These are phyloP conservation scores for Catharanthus roseus DNA, from an alignment of 257 asterid genomes.

Conservation along the genomic window DNA sequence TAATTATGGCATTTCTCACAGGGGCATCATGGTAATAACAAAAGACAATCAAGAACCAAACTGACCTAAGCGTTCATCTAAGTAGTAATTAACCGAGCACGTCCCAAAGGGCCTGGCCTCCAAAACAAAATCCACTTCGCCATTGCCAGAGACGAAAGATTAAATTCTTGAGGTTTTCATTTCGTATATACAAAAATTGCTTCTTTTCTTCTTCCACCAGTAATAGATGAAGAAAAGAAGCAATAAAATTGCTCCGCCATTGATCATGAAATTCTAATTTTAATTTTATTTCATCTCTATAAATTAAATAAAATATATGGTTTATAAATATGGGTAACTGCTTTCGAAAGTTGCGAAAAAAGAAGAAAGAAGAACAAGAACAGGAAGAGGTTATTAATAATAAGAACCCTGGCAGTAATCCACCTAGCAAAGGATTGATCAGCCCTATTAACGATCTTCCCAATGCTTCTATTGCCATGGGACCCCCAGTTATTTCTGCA, in stretches of 20 bases:
- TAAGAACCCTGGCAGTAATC: background rate
- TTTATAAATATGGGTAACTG: conserved; percentile 21
- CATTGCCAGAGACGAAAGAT: too few relatives aligned
- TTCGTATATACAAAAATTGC: background rate
- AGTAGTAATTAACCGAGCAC: too few relatives aligned
- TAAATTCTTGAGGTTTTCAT: conserved; percentile 3
- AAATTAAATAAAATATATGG: too few relatives aligned
- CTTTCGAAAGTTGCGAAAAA: background rate
- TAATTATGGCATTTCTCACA: background rate
- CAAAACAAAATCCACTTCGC: too few relatives aligned
- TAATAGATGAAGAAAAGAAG: background rate
- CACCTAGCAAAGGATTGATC: background rate
- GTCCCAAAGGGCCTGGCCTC: background rate
- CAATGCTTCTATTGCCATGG: background rate
- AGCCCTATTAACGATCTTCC: background rate
- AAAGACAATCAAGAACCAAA: too few relatives aligned
- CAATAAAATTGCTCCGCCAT: background rate
- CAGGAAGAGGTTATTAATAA: too few relatives aligned
- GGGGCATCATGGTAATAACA: conserved; percentile 6
- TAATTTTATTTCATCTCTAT: background rate
- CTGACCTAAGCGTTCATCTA: too few relatives aligned
- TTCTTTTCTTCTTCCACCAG: conserved; percentile 2
- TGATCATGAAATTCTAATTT: background rate
- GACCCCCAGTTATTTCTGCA: background rate
- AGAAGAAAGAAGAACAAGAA: conserved; percentile 13